Evolutionary conservation across 2,329 filamentous ascomycete species (phyloP), one percentile per base, ranked within the genome.

Genomic region (Trichoderma sp.): DNA sequence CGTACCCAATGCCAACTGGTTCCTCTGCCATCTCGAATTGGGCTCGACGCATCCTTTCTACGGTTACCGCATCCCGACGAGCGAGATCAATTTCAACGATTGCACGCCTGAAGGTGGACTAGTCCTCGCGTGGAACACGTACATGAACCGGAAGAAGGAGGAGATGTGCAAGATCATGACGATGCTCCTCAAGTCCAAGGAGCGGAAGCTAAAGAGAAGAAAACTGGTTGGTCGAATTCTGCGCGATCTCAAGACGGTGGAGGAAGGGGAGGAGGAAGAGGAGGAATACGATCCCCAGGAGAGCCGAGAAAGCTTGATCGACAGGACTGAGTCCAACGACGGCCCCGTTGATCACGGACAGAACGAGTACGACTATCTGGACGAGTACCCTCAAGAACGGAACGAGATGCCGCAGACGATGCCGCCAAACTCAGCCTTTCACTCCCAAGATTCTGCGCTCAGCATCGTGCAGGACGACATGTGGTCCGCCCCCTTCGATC

Each of bases 111-210:
- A 67, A 21, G 19, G 54, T 24, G 66, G 63, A 0, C 15, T 67
- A 7, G 64, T 67, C 5, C 21, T 45, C 4, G 63, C 54, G 3
- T 67, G 66, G 66, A 48, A 66, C 30, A 63, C 21, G 7, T 67
- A 66, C 21, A 67, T 66, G 66, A 54, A 50, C 17, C 56, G 63
- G n/a, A 67, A 67, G 64, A 67, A 67, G n/a, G 34, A 61, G 17
- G 55, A 66, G 51, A 62, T 67, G 63, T 67, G 66, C 57, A 63
- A 63, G 12, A 63, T 63, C 9, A 7, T 63, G 60, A 47, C 47
- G 15, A 47, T 34, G 5, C 19, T 47, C 7, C 43, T 63, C 10
- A 63, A 63, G 14, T 63, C 60, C 26, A 63, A 55, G 24, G 60
- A 63, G 60, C 60, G 41, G 2, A 63, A 63, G 15, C 50, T 63